Conservation (phyloP, 2,329 filamentous ascomycete genomes). For the Rhytidhysteron rufulum region DNA sequence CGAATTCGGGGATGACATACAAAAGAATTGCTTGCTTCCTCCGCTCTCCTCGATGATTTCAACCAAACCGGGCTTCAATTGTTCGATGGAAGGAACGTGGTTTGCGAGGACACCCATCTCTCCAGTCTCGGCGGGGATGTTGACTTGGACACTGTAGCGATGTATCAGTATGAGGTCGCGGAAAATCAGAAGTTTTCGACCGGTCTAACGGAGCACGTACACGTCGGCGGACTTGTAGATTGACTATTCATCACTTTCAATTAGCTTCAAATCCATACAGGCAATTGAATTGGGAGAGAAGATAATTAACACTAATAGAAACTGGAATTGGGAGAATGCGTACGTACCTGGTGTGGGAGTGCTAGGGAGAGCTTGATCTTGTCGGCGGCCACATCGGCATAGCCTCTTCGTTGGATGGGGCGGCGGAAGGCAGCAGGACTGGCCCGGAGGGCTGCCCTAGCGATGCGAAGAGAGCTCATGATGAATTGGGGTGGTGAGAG, state of each 20-base stretch:
- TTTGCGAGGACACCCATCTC: conserved; percentile 99
- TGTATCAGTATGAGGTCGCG: conserved; percentile 24
- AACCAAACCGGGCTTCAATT: conserved; percentile 93
- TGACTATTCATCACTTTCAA: conserved; percentile 42
- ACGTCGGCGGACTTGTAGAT: conserved; percentile 70
- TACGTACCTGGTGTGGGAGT: conserved; percentile 94
- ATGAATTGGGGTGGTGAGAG: conserved; percentile 31
- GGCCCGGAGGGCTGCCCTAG: conserved; percentile 82
- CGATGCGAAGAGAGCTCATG: conserved; percentile 95
- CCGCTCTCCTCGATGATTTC: conserved; percentile 94
- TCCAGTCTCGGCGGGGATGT: conserved; percentile 95
- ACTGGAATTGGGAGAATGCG: background rate
- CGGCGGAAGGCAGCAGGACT: conserved; percentile 70
- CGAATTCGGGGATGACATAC: too few relatives aligned
- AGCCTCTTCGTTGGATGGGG: conserved; percentile 80
- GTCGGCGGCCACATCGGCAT: conserved; percentile 60
- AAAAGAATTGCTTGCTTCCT: conserved; percentile 94
- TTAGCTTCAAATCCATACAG: conserved; percentile 20
- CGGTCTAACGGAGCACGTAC: conserved; percentile 49
- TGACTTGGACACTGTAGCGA: conserved; percentile 80
- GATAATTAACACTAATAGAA: conserved; percentile 6
- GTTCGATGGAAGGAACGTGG: conserved; percentile 98
- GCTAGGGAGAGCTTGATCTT: conserved; percentile 95
- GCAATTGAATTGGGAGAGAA: too few relatives aligned
- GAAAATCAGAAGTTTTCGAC: conserved; percentile 15